phyloP scores from a whole-genome alignment of 2,329 filamentous ascomycete species.

The Penicillium sp. region DNA sequence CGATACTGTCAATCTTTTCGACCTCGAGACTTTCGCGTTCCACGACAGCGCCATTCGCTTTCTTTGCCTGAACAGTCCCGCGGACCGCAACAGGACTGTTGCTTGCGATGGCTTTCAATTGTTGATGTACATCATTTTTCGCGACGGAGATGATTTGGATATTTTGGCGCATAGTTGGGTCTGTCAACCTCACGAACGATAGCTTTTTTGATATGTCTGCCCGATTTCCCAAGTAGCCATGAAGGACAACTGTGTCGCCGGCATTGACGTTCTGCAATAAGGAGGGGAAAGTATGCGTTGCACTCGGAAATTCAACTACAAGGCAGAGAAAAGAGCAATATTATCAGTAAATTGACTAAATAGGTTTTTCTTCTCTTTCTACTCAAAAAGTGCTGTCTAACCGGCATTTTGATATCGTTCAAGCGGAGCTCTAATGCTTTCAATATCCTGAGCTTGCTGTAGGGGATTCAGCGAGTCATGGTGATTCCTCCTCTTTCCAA shows the following conservation, averaged over 20 bases:
- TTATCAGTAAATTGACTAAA: slow-evolving; percentile 1
- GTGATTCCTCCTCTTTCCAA: not conserved
- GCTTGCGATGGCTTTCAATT: slow-evolving; percentile 42
- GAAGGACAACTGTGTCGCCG: slow-evolving; percentile 49
- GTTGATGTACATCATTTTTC: slow-evolving; percentile 33
- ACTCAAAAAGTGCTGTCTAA: slow-evolving; percentile 21
- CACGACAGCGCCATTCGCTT: slow-evolving; percentile 23
- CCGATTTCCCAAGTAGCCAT: slow-evolving; percentile 69
- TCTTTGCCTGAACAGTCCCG: slow-evolving; percentile 45
- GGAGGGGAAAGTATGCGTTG: slow-evolving; percentile 38
- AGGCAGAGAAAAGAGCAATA: not conserved
- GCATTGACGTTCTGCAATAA: slow-evolving; percentile 28
- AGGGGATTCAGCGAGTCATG: slow-evolving; percentile 18
- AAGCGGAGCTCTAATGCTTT: slow-evolving; percentile 24
- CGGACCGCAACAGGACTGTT: slow-evolving; percentile 55
- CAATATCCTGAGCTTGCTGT: slow-evolving; percentile 17
- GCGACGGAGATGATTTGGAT: slow-evolving; percentile 50
- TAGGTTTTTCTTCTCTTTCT: not conserved
- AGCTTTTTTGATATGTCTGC: slow-evolving; percentile 65
- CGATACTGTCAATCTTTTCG: slow-evolving; percentile 42
- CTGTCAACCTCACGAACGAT: slow-evolving; percentile 62
- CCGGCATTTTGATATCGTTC: slow-evolving; percentile 45
- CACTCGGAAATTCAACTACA: slow-evolving; percentile 45
- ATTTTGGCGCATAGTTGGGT: slow-evolving; percentile 40
- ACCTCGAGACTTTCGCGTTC: slow-evolving; percentile 28